These are phyloP conservation scores for Umbelopsis sp. DNA, from an alignment of 371 early-diverging fungal species.

Conservation along the genomic window DNA sequence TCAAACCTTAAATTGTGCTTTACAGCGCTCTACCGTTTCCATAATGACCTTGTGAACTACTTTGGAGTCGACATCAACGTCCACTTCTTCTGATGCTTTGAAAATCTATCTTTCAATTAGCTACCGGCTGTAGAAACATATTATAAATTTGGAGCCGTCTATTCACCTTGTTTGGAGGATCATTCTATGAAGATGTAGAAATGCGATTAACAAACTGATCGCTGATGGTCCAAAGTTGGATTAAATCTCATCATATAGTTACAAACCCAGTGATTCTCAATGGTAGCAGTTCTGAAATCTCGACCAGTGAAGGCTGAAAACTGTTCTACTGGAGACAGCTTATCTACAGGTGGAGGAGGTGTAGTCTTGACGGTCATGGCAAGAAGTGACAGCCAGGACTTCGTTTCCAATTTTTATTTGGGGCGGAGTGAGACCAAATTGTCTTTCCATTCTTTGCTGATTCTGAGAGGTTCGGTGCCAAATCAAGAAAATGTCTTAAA, in stretches of 20 bases:
- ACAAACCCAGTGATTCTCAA: slow-evolving; percentile 50
- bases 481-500: too few species aligned
- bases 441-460: too few species aligned
- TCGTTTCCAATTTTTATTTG: background rate
- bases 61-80: slow-evolving; percentile 20
- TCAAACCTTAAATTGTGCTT: slow-evolving; percentile 23
- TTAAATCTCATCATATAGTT: background rate
- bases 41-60: slow-evolving; percentile 16
- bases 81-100: slow-evolving; percentile 22
- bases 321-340: background rate
- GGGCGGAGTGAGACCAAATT: background rate
- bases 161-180: slow-evolving; percentile 50
- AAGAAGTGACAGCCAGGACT: background rate
- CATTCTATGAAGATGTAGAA: slow-evolving; percentile 34
- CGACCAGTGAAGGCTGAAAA: slow-evolving; percentile 2
- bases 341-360: background rate
- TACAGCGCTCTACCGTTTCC: slow-evolving; percentile 22
- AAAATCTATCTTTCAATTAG: slow-evolving; percentile 30
- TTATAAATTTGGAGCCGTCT: background rate
- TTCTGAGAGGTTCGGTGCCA: too few species aligned
- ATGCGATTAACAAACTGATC: background rate
- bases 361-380: slow-evolving; percentile 5
- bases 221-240: background rate
- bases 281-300: slow-evolving; percentile 50
- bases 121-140: background rate